These are phyloP conservation scores for Xylaria sp. DNA, from an alignment of 2,329 filamentous ascomycete species.

Conservation along the genomic window DNA sequence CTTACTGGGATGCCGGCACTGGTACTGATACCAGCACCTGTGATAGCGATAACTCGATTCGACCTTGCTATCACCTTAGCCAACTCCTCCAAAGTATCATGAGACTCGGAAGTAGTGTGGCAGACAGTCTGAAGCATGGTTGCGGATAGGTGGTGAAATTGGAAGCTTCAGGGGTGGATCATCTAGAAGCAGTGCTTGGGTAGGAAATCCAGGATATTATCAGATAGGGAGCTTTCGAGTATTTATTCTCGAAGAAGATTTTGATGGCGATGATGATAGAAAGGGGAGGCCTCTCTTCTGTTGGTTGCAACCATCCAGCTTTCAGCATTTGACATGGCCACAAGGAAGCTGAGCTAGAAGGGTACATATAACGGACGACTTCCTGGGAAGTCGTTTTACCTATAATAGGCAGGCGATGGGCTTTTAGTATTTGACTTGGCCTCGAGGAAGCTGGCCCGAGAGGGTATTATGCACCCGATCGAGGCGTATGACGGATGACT, in stretches of 20 bases:
- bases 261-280: conserved; percentile 13
- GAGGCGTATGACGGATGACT: conserved; percentile 8
- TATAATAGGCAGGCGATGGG: conserved; percentile 9
- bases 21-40: conserved; percentile 15
- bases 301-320: conserved; percentile 11
- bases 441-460: conserved; percentile 7
- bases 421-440: conserved; percentile 12
- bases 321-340: conserved; percentile 8
- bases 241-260: conserved; percentile 15
- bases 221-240: conserved; percentile 14
- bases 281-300: conserved; percentile 11
- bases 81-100: conserved; percentile 12
- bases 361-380: background rate
- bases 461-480: conserved; percentile 8
- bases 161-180: conserved; percentile 12
- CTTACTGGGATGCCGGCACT: conserved; percentile 10
- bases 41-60: conserved; percentile 4
- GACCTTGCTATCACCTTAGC: conserved; percentile 11
- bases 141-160: conserved; percentile 7
- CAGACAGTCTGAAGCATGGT: conserved; percentile 8
- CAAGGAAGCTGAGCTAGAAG: conserved; percentile 10
- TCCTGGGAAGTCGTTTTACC: conserved; percentile 3
- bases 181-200: conserved; percentile 13
- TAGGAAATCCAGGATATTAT: conserved; percentile 13
- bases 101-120: conserved; percentile 10